A percentile compares a stretch with the other conserved stretches of the same genome.
These are phyloP conservation scores for Colletotrichum cordylinicola DNA, from an alignment of 2,329 filamentous ascomycete species.

Conservation along the genomic window DNA sequence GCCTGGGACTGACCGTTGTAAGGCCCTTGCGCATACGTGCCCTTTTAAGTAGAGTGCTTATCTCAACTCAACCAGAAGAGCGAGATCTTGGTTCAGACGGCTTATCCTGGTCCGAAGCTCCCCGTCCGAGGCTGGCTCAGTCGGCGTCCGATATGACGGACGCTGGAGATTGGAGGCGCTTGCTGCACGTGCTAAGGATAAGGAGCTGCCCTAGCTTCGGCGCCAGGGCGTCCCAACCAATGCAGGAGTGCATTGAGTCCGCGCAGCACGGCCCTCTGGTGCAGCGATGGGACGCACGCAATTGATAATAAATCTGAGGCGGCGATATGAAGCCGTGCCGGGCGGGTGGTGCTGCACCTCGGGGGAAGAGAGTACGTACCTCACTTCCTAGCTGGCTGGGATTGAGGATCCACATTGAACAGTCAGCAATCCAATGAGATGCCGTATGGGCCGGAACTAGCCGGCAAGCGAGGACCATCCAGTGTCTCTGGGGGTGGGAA, in stretches of 20 bases:
- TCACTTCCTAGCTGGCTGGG: not conserved
- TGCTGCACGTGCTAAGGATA: not conserved
- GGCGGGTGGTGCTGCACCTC: not conserved
- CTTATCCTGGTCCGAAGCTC: not conserved
- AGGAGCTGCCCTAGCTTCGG: constrained; percentile 10
- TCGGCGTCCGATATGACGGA: not conserved
- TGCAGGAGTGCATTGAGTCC: not conserved
- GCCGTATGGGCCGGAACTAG: not conserved
- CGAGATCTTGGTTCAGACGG: not conserved
- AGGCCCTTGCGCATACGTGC: not conserved
- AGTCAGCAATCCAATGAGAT: not conserved
- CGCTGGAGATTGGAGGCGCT: not conserved
- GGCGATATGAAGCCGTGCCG: not conserved
- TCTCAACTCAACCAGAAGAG: not conserved
- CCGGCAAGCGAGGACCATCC: constrained; percentile 4
- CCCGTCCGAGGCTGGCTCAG: not conserved
- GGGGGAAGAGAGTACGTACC: not conserved
- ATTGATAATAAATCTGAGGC: not conserved
- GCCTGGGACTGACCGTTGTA: not conserved
- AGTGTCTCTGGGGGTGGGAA: not conserved
- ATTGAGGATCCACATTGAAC: not conserved
- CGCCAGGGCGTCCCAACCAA: not conserved
- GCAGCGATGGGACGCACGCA: constrained; percentile 9
- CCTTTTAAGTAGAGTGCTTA: not conserved
- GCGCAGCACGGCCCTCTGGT: constrained; percentile 5